Evolutionary conservation across 192 early-diverging fungal species (phyloP), one percentile per base, ranked within the genome.

Genomic region (Funneliformis geosporum): DNA sequence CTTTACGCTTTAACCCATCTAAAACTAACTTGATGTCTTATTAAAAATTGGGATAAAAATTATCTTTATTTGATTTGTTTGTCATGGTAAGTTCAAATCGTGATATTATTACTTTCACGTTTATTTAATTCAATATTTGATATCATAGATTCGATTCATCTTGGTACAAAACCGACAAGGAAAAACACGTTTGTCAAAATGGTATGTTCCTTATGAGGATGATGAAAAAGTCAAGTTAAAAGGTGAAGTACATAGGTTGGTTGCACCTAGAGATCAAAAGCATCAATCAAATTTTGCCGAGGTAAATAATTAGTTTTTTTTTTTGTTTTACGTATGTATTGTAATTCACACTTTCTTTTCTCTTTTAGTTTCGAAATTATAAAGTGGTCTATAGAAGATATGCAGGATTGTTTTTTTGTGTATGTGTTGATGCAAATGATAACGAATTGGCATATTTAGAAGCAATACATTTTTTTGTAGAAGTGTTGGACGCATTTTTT

Each of bases 401-500:
- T 86, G 97, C 97, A 1, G 95, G 94, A n/a, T 87, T 99, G 33
- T 99, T 97, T 86, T 99, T 99, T 85, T 99, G 98, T 86, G 95
- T 99, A 82, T 97, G 97, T 83, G 96, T 99, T 1, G 97, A 99
- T 84, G 94, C 95, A 21, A 99, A 98, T 84, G 98, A 99, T 86
- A 99, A 99, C 80, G 97, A 99, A 82, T 86, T 99, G 25, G 92
- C 94, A 1, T 95, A 95, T 79, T 84, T 99, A 40, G 98, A 99
- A 82, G 96, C 96, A 0, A 99, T 99, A 55, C 98, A 99, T 82
- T 93, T 99, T 79, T 99, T 99, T 90, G 98, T 99, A 11, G 98
- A 99, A 85, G 95, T 99, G 0, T 85, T 99, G 46, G 98, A 99
- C 84, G 89, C 95, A 25, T 99, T 98, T 88, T 99, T 99, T 85